These are phyloP conservation scores for Zygosaccharomyces kombuchaensis DNA, from an alignment of 805 yeast species.

Conservation along the genomic window DNA sequence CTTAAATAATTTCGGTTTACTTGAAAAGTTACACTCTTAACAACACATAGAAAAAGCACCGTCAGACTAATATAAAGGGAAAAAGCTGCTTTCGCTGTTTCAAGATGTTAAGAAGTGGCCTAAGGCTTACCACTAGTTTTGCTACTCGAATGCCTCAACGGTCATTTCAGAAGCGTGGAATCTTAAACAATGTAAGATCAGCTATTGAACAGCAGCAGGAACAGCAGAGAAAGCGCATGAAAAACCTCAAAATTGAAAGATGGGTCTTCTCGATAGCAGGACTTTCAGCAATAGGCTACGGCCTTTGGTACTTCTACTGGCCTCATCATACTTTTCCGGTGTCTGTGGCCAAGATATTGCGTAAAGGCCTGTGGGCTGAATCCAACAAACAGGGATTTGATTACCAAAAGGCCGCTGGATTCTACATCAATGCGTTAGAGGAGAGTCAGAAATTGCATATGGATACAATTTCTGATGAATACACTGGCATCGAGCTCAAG, in stretches of 20 bases:
- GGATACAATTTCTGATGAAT: slow-evolving; percentile 65
- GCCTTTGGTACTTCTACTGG: slow-evolving; percentile 47
- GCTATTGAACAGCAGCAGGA: slow-evolving; percentile 8
- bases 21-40: background rate
- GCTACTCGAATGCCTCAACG: slow-evolving; percentile 5
- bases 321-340: slow-evolving; percentile 66
- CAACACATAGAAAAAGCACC: too few species aligned
- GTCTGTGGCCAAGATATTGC: slow-evolving; percentile 62
- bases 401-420: slow-evolving; percentile 60
- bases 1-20: background rate
- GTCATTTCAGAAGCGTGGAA: slow-evolving; percentile 6
- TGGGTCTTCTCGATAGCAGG: slow-evolving; percentile 23
- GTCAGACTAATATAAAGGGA: background rate
- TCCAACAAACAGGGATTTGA: slow-evolving; percentile 53
- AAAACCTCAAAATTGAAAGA: slow-evolving; percentile 11
- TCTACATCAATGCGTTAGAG: slow-evolving; percentile 70
- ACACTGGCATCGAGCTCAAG: slow-evolving; percentile 86
- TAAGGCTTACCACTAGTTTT: background rate
- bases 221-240: slow-evolving; percentile 4
- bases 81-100: background rate
- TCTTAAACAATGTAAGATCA: slow-evolving; percentile 4
- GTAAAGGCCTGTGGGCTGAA: slow-evolving; percentile 83
- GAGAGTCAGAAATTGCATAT: slow-evolving; percentile 51
- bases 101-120: background rate
- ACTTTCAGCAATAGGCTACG: slow-evolving; percentile 24